Percentiles rank a stretch among this genome's conserved stretches.
Conservation (phyloP, 2,329 filamentous ascomycete genomes). For the Fusarium lyarnte region DNA sequence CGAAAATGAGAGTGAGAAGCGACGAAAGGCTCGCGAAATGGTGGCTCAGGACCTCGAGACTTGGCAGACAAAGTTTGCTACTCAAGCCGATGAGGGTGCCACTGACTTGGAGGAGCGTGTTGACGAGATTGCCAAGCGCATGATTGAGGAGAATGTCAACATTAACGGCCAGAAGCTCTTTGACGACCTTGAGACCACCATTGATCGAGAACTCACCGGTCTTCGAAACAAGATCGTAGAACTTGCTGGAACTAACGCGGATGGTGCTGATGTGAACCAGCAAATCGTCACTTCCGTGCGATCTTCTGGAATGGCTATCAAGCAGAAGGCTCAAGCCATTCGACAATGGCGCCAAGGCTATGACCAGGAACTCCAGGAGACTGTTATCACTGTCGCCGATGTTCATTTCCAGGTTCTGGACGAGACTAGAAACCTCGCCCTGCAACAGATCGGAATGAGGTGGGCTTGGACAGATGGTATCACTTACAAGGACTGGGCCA, state of each 20-base stretch:
- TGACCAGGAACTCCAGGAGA: conserved; percentile 72
- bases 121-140: conserved; percentile 63
- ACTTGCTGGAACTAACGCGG: conserved; percentile 65
- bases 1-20: conserved; percentile 62
- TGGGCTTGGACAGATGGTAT: conserved; percentile 97
- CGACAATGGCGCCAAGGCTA: conserved; percentile 80
- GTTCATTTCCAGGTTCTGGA: conserved; percentile 86
- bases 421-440: conserved; percentile 81
- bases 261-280: conserved; percentile 55
- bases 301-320: conserved; percentile 75
- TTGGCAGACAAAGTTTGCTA: conserved; percentile 90
- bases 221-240: conserved; percentile 75
- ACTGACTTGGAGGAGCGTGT: conserved; percentile 76
- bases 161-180: conserved; percentile 74
- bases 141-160: conserved; percentile 72
- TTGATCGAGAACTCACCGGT: conserved; percentile 68
- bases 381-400: conserved; percentile 78
- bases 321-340: conserved; percentile 79
- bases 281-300: conserved; percentile 64
- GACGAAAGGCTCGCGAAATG: conserved; percentile 68
- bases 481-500: conserved; percentile 96
- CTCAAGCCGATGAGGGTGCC: conserved; percentile 83
- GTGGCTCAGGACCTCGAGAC: conserved; percentile 81
- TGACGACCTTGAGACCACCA: conserved; percentile 72
- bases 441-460: conserved; percentile 91